Conservation (phyloP, 768 basidiomycete genomes). For the Suillus alpinus region DNA sequence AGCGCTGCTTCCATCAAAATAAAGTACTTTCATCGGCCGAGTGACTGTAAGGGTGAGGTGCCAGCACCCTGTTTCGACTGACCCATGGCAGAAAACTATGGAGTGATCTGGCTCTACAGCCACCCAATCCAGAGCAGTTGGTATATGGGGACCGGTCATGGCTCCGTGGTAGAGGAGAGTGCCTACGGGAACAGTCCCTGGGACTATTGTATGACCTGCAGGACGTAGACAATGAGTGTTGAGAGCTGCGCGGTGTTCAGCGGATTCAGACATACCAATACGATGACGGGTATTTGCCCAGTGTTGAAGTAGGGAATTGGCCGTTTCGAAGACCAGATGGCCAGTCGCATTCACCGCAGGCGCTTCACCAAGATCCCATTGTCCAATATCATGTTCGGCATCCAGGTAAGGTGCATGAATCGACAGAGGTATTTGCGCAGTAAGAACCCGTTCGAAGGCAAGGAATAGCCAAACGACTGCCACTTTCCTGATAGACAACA, state of each 20-base stretch:
- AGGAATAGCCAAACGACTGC: neutral
- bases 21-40: conserved; percentile 27
- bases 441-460: neutral
- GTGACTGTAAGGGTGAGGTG: conserved; percentile 27
- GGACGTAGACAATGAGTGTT: neutral
- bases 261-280: conserved; percentile 21
- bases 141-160: conserved; percentile 7
- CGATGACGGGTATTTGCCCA: conserved; percentile 38
- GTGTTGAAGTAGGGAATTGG: conserved; percentile 34
- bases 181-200: conserved; percentile 32
- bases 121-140: conserved; percentile 24
- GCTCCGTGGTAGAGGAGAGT: conserved; percentile 36
- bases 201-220: conserved; percentile 30
- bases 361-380: conserved; percentile 21
- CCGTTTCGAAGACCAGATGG: conserved; percentile 34
- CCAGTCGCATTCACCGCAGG: conserved; percentile 28
- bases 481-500: neutral
- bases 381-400: neutral
- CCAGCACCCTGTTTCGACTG: conserved; percentile 20
- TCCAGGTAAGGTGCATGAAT: too few relatives aligned
- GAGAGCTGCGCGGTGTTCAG: neutral
- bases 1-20: conserved; percentile 32
- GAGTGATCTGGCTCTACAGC: conserved; percentile 37
- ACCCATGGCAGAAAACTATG: conserved; percentile 30
- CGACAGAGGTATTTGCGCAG: neutral